These are phyloP conservation scores for Saturnispora diversa DNA, from an alignment of 805 yeast genomes.

Conservation along the genomic window DNA sequence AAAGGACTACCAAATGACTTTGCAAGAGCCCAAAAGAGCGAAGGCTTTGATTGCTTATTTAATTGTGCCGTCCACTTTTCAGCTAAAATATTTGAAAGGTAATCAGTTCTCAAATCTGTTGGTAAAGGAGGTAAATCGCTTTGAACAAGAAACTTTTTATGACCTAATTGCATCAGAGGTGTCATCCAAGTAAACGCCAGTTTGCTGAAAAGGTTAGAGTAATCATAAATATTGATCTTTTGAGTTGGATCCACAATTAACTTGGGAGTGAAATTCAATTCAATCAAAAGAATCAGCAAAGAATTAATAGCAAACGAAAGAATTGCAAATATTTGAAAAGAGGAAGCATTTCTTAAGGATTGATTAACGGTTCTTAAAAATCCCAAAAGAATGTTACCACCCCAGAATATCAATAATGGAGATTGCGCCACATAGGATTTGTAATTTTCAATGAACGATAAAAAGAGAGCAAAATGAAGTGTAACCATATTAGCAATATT, in stretches of 20 bases:
- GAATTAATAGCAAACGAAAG: slow-evolving; percentile 30
- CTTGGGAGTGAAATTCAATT: slow-evolving; percentile 34
- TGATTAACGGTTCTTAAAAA: slow-evolving; percentile 37
- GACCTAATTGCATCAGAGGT: slow-evolving; percentile 47
- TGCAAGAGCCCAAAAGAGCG: slow-evolving; percentile 40
- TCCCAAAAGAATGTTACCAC: slow-evolving; percentile 43
- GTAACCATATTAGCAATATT: slow-evolving; percentile 33
- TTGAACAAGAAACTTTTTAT: slow-evolving; percentile 35
- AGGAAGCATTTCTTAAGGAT: slow-evolving; percentile 29
- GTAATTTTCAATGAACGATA: slow-evolving; percentile 68
- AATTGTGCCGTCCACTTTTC: slow-evolving; percentile 54
- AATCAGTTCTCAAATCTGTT: slow-evolving; percentile 46
- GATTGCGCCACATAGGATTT: slow-evolving; percentile 61
- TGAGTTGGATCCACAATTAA: slow-evolving; percentile 27
- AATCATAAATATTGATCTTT: slow-evolving; percentile 37
- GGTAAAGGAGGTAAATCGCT: slow-evolving; percentile 80
- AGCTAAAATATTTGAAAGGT: slow-evolving; percentile 43
- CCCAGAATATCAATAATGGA: slow-evolving; percentile 68
- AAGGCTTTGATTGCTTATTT: slow-evolving; percentile 25
- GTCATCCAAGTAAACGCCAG: slow-evolving; percentile 56
- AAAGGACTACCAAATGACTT: slow-evolving; percentile 71
- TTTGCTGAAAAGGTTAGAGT: slow-evolving; percentile 43
- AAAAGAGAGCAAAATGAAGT: slow-evolving; percentile 40
- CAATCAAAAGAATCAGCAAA: slow-evolving; percentile 36
- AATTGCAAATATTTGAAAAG: slow-evolving; percentile 27